Evolutionary conservation across 78 protist genomes (phyloP), one percentile per base, ranked within the genome.

Genomic region (Anaeramoeba flamelloides): DNA sequence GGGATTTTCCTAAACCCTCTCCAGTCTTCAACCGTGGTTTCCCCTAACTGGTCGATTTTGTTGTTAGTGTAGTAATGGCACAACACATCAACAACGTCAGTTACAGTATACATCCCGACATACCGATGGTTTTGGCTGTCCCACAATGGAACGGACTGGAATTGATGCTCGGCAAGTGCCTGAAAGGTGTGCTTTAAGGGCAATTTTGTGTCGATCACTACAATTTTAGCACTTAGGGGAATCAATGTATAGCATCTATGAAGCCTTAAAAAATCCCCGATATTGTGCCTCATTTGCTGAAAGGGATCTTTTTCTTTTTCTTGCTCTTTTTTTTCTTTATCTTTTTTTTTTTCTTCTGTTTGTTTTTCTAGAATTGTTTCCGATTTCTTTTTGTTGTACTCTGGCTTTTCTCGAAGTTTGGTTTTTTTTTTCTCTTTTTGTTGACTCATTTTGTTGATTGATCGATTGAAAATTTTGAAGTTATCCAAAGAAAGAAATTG

Each of bases 81-180:
- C 37, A 89, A 74, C 1, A 89, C 65, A 17, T 77, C 78, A 33
- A 85, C 77, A 53, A 80, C 85, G 78, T 89, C 92, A 0, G 92
- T 82, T n/a, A 87, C 78, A 0, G 92, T 82, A 3, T 87, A 2
- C 41, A 87, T 78, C 36, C 89, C 92, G 38, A 78, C 85, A 41
- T 78, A 85, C 36, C 37, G 31, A 37, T 82, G 77, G 26, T 0
- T 0, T 30, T 30, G 3, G 33, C 41, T 0, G 77, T 87, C 87
- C 90, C 90, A 89, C 33, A 89, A 39, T 2, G 87, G 81, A 0
- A 86, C 90, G 0, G 77, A 82, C 36, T 87, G 3, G 34, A 1
- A 36, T 81, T 81, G 82, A 69, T 86, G 74, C 76, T 86, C 75
- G 65, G 41, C 38, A 4, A 86, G 85, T 1, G 86, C 87, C 26